A percentile compares a stretch with the other conserved stretches of the same genome.
These are phyloP conservation scores for Rhodotorula sp. DNA, from an alignment of 1,284 basidiomycete species.

Conservation along the genomic window DNA sequence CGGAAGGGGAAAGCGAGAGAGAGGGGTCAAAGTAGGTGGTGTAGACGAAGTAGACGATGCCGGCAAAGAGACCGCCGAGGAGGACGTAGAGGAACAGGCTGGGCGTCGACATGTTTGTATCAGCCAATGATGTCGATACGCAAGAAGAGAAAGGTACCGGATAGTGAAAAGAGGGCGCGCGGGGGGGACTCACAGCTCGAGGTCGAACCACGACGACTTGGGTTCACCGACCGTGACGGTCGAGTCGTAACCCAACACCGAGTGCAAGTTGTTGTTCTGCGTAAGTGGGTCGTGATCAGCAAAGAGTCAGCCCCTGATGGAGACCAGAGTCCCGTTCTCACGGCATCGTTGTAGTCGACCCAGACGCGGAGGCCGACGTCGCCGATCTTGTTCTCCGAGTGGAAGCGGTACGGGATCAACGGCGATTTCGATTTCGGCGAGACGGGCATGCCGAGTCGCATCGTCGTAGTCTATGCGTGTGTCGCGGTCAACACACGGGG, in stretches of 20 bases:
- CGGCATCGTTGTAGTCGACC: conserved; percentile 37
- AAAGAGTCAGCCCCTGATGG: neutral
- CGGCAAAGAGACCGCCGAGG: conserved; percentile 21
- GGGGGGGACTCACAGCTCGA: conserved; percentile 32
- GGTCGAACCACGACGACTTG: conserved; percentile 40
- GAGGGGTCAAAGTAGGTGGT: conserved; percentile 26
- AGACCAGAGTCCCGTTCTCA: neutral
- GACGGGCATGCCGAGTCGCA: conserved; percentile 7
- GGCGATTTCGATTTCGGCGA: conserved; percentile 15
- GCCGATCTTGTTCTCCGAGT: conserved; percentile 40
- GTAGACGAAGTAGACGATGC: conserved; percentile 37
- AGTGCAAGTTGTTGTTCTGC: conserved; percentile 28
- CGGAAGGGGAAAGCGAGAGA: conserved; percentile 4
- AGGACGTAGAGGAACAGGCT: conserved; percentile 41
- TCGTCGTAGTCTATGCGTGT: neutral
- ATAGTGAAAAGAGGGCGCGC: too few relatives aligned
- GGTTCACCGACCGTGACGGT: conserved; percentile 37
- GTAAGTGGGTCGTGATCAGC: fast-evolving
- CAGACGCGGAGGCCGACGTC: conserved; percentile 43
- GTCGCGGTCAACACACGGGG: neutral
- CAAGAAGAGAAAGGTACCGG: neutral
- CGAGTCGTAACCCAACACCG: conserved; percentile 38
- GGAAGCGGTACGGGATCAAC: conserved; percentile 25
- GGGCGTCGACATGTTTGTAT: neutral
- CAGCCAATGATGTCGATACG: neutral